These are phyloP conservation scores for Raphidocelis subcapitata DNA, from an alignment of 139 green algal species.

Conservation along the genomic window DNA sequence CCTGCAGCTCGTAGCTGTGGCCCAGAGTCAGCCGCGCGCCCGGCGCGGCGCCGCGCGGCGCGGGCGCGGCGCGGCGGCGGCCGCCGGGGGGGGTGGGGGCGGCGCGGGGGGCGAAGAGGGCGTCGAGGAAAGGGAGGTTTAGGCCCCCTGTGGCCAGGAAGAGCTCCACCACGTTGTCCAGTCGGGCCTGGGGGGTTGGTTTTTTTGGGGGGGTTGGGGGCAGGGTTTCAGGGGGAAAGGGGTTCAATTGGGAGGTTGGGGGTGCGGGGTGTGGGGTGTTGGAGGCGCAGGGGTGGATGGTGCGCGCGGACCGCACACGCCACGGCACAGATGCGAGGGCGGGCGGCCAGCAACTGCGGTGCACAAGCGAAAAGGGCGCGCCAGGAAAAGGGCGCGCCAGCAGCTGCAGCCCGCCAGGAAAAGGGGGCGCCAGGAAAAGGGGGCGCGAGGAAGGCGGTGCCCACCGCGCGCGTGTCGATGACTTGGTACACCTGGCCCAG, in stretches of 20 bases:
- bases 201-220: background rate
- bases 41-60: too few species aligned
- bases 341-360: too few species aligned
- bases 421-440: background rate
- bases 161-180: slow-evolving; percentile 62
- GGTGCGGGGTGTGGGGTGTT: too few species aligned
- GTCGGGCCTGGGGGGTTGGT: slow-evolving; percentile 17
- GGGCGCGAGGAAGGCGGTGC: background rate
- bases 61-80: background rate
- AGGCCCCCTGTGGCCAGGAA: slow-evolving; percentile 7
- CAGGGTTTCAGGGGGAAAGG: background rate
- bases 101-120: background rate
- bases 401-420: too few species aligned
- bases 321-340: too few species aligned
- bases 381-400: too few species aligned
- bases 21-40: slow-evolving; percentile 35
- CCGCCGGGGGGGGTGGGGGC: background rate
- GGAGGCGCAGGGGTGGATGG: too few species aligned
- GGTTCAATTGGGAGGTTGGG: too few species aligned
- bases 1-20: slow-evolving; percentile 41
- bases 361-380: too few species aligned
- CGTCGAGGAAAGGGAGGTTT: too few species aligned
- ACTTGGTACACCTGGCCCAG: slow-evolving; percentile 57
- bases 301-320: too few species aligned
- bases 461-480: slow-evolving; percentile 16